Percentiles rank a stretch among this genome's conserved stretches.
phyloP scores from a whole-genome alignment of 345 rosid genomes.

The Linum lewisii region DNA sequence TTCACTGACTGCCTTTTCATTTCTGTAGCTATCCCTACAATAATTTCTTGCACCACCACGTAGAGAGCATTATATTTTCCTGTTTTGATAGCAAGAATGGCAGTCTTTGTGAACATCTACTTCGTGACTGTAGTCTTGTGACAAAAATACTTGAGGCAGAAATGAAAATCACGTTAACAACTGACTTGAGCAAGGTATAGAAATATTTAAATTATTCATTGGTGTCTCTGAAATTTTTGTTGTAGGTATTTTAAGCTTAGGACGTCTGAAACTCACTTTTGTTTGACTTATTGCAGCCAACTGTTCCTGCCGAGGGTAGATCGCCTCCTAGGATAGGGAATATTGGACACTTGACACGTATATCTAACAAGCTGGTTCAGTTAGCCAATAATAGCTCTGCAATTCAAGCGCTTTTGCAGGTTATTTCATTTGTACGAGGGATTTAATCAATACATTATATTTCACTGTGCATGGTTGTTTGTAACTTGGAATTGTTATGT shows the following conservation, averaged over 20 bases:
- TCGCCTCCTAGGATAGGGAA: conserved; percentile 64
- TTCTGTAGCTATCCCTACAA: conserved; percentile 79
- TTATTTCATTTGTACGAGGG: conserved; percentile 17
- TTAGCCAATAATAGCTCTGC: conserved; percentile 50
- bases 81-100: conserved; percentile 77
- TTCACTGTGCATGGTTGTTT: neutral
- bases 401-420: conserved; percentile 68
- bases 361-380: conserved; percentile 78
- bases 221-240: neutral
- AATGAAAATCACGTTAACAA: conserved; percentile 32
- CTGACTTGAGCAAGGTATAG: conserved; percentile 54
- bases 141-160: conserved; percentile 73
- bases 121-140: conserved; percentile 59
- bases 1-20: conserved; percentile 15
- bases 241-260: conserved; percentile 9
- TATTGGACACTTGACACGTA: conserved; percentile 80
- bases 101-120: conserved; percentile 52
- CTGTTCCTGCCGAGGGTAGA: conserved; percentile 60
- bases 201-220: neutral
- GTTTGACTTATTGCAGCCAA: conserved; percentile 55
- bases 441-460: neutral
- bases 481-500: neutral
- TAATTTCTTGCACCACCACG: conserved; percentile 88
- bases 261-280: conserved; percentile 8
- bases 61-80: conserved; percentile 62